Percentiles rank a stretch among this genome's conserved stretches.
These are phyloP conservation scores for Magnaporthiopsis incrustans DNA, from an alignment of 2,329 filamentous ascomycete species.

Conservation along the genomic window DNA sequence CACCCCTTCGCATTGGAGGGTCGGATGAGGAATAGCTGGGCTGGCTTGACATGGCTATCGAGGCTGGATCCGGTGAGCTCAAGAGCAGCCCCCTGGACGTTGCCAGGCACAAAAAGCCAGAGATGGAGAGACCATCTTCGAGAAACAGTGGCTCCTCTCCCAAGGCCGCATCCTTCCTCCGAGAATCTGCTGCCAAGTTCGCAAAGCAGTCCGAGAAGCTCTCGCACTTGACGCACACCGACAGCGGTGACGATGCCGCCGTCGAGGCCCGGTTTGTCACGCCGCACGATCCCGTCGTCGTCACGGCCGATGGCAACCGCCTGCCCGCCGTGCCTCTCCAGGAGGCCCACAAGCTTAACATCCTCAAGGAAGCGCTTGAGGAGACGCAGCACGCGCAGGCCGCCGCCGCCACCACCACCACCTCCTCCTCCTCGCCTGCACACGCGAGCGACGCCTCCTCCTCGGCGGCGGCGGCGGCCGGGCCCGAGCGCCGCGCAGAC, in stretches of 20 bases:
- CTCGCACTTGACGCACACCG: slow-evolving; percentile 29
- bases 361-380: slow-evolving; percentile 43
- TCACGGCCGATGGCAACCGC: slow-evolving; percentile 58
- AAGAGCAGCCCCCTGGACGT: background rate
- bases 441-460: background rate
- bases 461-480: background rate
- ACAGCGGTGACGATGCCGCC: slow-evolving; percentile 32
- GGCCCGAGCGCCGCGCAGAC: background rate
- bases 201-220: slow-evolving; percentile 53
- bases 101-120: background rate
- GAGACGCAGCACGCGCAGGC: slow-evolving; percentile 8
- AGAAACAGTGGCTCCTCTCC: background rate
- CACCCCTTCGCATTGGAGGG: background rate
- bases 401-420: too few relatives aligned
- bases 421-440: background rate
- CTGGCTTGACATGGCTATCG: background rate
- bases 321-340: slow-evolving; percentile 61
- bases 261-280: slow-evolving; percentile 59
- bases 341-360: slow-evolving; percentile 65
- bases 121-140: background rate
- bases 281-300: slow-evolving; percentile 62
- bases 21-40: background rate
- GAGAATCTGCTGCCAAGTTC: slow-evolving; percentile 43
- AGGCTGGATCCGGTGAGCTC: background rate
- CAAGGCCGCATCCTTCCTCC: background rate